Base-by-base conservation (phyloP, 305 asterid species). In the Fraxinus baroniana region DNA sequence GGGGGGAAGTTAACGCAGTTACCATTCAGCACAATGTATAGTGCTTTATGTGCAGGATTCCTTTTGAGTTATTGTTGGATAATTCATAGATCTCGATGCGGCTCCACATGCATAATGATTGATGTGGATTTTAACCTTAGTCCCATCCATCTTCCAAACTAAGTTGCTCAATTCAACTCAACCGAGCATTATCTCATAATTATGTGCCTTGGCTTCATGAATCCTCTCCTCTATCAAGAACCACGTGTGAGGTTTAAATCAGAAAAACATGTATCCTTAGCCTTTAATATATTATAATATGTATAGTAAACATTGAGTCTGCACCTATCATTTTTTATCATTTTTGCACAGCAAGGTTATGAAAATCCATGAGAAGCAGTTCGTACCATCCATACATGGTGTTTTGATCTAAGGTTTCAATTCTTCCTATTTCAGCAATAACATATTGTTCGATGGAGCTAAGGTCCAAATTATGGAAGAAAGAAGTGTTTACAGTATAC, bases 81-180 rank as follows among this genome's bases (percentile, higher is more conserved):
- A 35, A 15, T 76, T 81, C 70, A 57, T 78, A 24, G 44, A 70
- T 68, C 39, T 44, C 1, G 77, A 70, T 66, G 77, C n/a, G 15
- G 10, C 76, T 49, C 7, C 36, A 0, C 35, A 39, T 77, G 33
- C 30, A 22, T 73, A 37, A 39, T 77, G 28, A 17, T 60, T 79
- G 82, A 7, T 78, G 70, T 41, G 74, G 70, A 71, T 80, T 82
- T 46, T 80, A 76, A 37, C 18, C 76, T 83, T 70, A 49, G 30
- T 78, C 35, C 35, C 35, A 78, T 26, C 79, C n/a, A 73, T 80
- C 82, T 64, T 86, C 88, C 72, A 46, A 37, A 57, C 39, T 68
- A 1, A 3, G 30, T 66, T 66, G 26, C 33, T 24, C 32, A 20
- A 20, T 60, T 66, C 35, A 66, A 66, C 74, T 4, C 36, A 66